phyloP scores from a whole-genome alignment of 2,329 filamentous ascomycete genomes.

The Penicillium hesseltinei region DNA sequence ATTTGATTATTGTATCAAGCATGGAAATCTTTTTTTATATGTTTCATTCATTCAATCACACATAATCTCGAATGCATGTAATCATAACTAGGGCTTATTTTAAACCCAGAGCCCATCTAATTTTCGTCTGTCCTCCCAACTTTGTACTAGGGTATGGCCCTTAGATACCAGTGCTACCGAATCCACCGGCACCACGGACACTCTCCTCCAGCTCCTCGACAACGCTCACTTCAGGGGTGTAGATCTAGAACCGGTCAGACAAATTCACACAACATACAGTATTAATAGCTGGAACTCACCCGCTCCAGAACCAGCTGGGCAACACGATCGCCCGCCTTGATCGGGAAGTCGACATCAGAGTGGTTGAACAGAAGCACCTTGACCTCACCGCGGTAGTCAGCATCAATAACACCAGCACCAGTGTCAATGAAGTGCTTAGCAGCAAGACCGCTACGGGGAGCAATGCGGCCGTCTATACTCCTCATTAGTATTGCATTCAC shows the following conservation, averaged over 20 bases:
- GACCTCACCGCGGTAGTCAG: constrained; percentile 91
- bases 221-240: constrained; percentile 87
- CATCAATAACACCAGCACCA: constrained; percentile 94
- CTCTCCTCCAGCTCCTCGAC: constrained; percentile 87
- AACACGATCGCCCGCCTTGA: constrained; percentile 84
- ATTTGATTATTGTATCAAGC: constrained; percentile 9
- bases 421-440: constrained; percentile 95
- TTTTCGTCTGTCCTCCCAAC: neutral
- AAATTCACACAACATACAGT: neutral
- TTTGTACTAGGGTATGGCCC: neutral
- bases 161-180: constrained; percentile 74
- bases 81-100: neutral
- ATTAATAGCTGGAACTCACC: constrained; percentile 38
- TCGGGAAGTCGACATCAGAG: constrained; percentile 72
- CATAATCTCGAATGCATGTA: neutral
- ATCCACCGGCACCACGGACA: constrained; percentile 84
- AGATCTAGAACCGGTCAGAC: constrained; percentile 57
- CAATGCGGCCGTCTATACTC: constrained; percentile 74
- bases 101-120: neutral
- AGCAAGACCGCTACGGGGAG: constrained; percentile 86
- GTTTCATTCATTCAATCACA: neutral
- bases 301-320: constrained; percentile 93
- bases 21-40: neutral
- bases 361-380: constrained; percentile 97
- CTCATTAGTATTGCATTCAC: constrained; percentile 3